Base-by-base conservation (phyloP, 2,329 filamentous ascomycete genomes). In the Pseudogymnoascus sp. region DNA sequence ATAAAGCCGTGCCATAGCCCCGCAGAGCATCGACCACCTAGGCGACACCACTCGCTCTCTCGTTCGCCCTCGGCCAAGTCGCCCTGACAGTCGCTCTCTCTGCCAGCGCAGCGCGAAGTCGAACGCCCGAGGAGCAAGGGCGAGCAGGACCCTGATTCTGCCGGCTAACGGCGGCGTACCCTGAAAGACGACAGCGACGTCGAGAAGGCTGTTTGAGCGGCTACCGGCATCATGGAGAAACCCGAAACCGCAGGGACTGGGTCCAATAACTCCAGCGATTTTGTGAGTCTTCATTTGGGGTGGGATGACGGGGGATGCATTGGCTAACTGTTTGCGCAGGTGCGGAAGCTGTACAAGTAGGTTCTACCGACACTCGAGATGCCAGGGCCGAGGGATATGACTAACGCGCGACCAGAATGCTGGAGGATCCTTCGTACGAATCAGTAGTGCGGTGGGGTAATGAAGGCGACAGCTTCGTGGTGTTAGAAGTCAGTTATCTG, bases 331-430 rank as follows among this genome's bases (percentile, higher is more conserved):
- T 6, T 60, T 61, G 64, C 50, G 50, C 71, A 97, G 93, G 93
- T 97, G 79, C 92, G 93, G 81, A 97, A 97, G 79, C 82, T 97
- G 69, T 97, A 97, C 83, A 96, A 96, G 93, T 97, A 87, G 78
- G 83, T 61, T 63, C 44, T 64, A 31, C 60, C 38, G 61, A 60
- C 47, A 38, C 35, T 60, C 50, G 57, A 60, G 35, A 59, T 60
- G 60, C 28, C 47, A 62, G 35, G 53, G 59, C 35, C 62, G 72
- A 67, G 70, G 59, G 66, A 69, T 69, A 76, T 77, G 64, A 76
- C 67, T 53, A 67, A 62, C 67, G n/a, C 62, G 65, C 69, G 65
- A 60, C 65, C 74, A 96, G 91, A 75, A 99, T 99, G 95, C 81
- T 99, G 71, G 93, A 97, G 77, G 96, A 96, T 73, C 93, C 93